Evolutionary conservation across 1,284 basidiomycete species (phyloP), one percentile per base, ranked within the genome.

Genomic region (Takashimella koratensis): DNA sequence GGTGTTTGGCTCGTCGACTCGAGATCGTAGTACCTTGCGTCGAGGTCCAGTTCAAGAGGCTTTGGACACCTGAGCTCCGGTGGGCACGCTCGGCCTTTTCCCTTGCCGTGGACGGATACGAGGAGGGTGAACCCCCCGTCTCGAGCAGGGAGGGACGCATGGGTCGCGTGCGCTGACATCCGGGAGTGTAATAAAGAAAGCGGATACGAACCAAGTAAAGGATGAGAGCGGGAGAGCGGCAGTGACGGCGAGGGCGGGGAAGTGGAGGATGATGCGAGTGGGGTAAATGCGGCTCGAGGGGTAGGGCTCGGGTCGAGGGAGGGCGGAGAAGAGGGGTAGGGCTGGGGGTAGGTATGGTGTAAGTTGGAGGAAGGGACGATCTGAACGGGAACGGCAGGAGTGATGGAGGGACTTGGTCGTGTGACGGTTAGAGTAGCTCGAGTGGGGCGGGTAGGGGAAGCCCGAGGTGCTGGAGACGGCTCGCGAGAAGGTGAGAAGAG

Each of bases 1-100:
- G 75, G 75, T 3, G 67, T 68, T 45, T 67, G 65, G 10, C 53
- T 52, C 4, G 66, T 60, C 3, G 39, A 58, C 6, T 64, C 62
- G 4, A 75, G 60, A 49, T 74, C 71, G 45, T 75, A 72, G 56
- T 74, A 75, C 21, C 66, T 69, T 26, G 72, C 74, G 5, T 61
- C 56, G 51, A 76, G 73, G 0, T 70, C 67, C 2, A 75, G 41
- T n/a, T 57, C 49, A 11, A 71, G 51, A 21, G 65, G 64, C 21
- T 43, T 12, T 0, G 73, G 73, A 39, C 61, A 67, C 6, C 67
- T 50, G 11, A 74, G 45, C 10, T 65, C 60, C 2, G 61, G 54
- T 0, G 66, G 65, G 49, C 67, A 67, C 1, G 49, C 49, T 12
- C 55, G 60, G 2, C 64, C 67, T 51, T 53, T 67, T 4, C 65